Evolutionary conservation across 139 green algal genomes (phyloP), one percentile per base, ranked within the genome.

Genomic region (Closterium sp.): DNA sequence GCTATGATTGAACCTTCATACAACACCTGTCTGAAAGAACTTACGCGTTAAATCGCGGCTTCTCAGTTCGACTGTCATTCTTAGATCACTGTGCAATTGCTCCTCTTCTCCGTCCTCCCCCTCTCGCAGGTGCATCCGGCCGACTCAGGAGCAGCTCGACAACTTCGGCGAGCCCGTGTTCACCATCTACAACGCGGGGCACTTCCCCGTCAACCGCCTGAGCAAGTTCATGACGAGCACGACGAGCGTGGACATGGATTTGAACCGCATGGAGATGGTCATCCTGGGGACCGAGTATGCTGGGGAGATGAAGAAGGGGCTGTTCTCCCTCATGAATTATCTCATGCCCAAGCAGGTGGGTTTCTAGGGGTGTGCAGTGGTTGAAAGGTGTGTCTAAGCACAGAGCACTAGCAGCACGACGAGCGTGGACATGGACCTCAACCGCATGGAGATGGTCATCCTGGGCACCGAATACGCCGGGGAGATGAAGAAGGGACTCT

Each of bases 401-500:
- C 34, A 42, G 34, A 42, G 34, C 34, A 42, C 34, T 42, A 42
- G 34, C 34, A n/a, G n/a, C n/a, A n/a, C n/a, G 95, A 99, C 24
- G 95, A 96, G 91, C 95, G 96, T 96, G 97, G 90, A 87, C 34
- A 96, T 99, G 73, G 87, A 93, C 93, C 38, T 93, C 11, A 90
- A 90, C 87, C n/a, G 45, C 32, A 92, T 92, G 89, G 91, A 93
- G 89, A 93, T 93, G 91, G 91, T 96, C 31, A 97, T 98, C 88
- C 85, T 97, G 94, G 97, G 98, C 27, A 99, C 97, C 0, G 92
- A 97, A 91, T 99, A 95, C 42, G 86, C 93, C 10, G 97, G 97
- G 4, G 97, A 98, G 95, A 99, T 99, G 97, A 98, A 99, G 96
- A 99, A 99, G 95, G 97, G 96, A n/a, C 91, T 98, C 31, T 97